Base-by-base conservation (phyloP, 352 stramenopile genomes). In the Phytopythium chamaehyphon region DNA sequence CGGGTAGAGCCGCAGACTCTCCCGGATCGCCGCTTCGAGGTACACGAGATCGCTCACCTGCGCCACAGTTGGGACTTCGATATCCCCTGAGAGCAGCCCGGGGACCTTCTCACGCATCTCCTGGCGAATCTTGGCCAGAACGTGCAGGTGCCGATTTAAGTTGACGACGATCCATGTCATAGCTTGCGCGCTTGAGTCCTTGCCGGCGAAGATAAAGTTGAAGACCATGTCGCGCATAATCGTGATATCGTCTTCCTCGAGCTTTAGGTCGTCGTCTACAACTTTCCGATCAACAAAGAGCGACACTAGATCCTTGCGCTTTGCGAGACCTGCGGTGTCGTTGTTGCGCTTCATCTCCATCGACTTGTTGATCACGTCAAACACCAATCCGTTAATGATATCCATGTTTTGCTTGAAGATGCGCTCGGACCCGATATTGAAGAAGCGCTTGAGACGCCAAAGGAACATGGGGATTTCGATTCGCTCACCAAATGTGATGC, bases 111-210 rank as follows among this genome's bases (percentile, higher is more conserved):
- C 59, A 19, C 70, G 62, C 21, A 88, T 66, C 53, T 88, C 78
- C 3, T 83, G 57, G 18, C 66, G 66, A 42, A 88, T 85, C 45
- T 83, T 83, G 8, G 56, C 37, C 14, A 74, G 40, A 1, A 85
- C 61, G 2, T 83, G 47, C 2, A 77, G 81, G 40, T 87, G 45
- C 14, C 55, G 67, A 24, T 62, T 69, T 23, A 88, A 61, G 52
- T 85, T 76, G 38, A 88, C 77, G 39, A 89, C 63, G 33, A 88
- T 76, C 83, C 83, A 94, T 19, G 54, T 62, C 56, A 94, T 69
- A 15, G 59, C 69, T 40, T 78, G 67, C 0, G 81, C 73, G 2
- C 76, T 89, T n/a, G 81, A 85, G 64, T 93, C 83, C 24, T 84
- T 76, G 39, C 81, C 83, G 9, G 76, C 83, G 39, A 92, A 77